Conservation (phyloP, 805 yeast species). For the Ogataea thermomethanolica region DNA sequence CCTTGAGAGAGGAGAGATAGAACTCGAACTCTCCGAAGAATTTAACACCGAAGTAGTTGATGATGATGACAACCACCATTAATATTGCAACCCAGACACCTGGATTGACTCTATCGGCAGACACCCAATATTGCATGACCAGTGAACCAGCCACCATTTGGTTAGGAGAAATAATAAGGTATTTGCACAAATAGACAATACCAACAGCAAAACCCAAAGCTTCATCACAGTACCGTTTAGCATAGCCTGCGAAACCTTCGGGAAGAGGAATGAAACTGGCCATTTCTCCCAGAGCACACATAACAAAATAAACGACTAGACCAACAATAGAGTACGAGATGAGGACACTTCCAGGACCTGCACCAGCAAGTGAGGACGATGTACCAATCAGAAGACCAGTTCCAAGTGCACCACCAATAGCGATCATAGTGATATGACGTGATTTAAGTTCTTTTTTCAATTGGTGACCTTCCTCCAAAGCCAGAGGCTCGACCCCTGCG, state of each 20-base stretch:
- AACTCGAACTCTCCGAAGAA: slow-evolving; percentile 50
- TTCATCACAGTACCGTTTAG: slow-evolving; percentile 49
- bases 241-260: slow-evolving; percentile 54
- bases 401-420: slow-evolving; percentile 82
- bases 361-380: slow-evolving; percentile 62
- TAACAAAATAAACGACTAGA: slow-evolving; percentile 63
- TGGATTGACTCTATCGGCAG: slow-evolving; percentile 44
- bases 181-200: slow-evolving; percentile 48
- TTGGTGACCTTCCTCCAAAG: slow-evolving; percentile 40
- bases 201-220: slow-evolving; percentile 58
- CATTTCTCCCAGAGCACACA: slow-evolving; percentile 54
- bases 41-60: slow-evolving; percentile 46
- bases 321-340: slow-evolving; percentile 71
- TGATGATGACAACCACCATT: slow-evolving; percentile 38
- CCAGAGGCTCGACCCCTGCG: slow-evolving; percentile 34
- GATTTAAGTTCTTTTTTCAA: slow-evolving; percentile 45
- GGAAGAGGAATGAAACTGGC: slow-evolving; percentile 53
- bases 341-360: slow-evolving; percentile 65
- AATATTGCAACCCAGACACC: slow-evolving; percentile 51
- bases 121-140: slow-evolving; percentile 52
- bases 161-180: slow-evolving; percentile 51
- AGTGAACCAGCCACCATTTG: slow-evolving; percentile 56
- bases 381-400: slow-evolving; percentile 79
- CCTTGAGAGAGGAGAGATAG: slow-evolving; percentile 62
- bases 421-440: slow-evolving; percentile 55